Evolutionary conservation across 805 yeast genomes (phyloP), one percentile per base, ranked within the genome.

Genomic region (Suhomyces canberraensis): DNA sequence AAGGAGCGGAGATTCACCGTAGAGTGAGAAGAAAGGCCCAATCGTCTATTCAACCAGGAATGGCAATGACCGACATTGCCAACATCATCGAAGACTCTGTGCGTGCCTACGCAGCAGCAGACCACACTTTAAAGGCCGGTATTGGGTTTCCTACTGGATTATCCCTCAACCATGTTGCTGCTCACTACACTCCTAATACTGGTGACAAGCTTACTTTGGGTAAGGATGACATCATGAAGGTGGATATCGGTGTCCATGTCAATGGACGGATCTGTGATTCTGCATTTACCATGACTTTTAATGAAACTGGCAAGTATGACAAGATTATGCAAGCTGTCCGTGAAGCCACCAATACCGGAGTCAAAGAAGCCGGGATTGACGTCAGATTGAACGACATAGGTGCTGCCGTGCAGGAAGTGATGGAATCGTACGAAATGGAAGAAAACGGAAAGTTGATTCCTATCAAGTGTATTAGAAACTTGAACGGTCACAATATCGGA

Each of bases 121-220:
- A 80, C 50, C 72, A 79, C 29, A 73, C 76, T 20, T 71, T 75
- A 42, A 61, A 58, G 36, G 93, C 88, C 13, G 99, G 99, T 26
- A 79, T 90, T 52, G 99, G 98, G 4, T 93, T 93, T 74, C 99
- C 99, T 34, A 89, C 97, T n/a, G 99, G 99, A 41, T 75, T 93
- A 26, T 87, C 96, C 1, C 62, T 91, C 46, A 93, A 93, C 64
- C 85, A 89, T 56, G 82, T 88, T 56, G 99, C 99, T 17, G 98
- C 98, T 0, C 99, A 93, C 60, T 93, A 89, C 64, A 91, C 98
- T 0, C 98, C 98, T 11, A 93, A 93, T 64, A 83, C 91, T 4
- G 96, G 96, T 9, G 98, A 93, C 60, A 87, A 79, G 52, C 75
- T 86, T 5, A 84, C 84, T 2, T 68, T 93, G 48, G 69, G 75